Evolutionary conservation across 148 eudicot species (phyloP).

Genomic region (Nyssa sinensis): DNA sequence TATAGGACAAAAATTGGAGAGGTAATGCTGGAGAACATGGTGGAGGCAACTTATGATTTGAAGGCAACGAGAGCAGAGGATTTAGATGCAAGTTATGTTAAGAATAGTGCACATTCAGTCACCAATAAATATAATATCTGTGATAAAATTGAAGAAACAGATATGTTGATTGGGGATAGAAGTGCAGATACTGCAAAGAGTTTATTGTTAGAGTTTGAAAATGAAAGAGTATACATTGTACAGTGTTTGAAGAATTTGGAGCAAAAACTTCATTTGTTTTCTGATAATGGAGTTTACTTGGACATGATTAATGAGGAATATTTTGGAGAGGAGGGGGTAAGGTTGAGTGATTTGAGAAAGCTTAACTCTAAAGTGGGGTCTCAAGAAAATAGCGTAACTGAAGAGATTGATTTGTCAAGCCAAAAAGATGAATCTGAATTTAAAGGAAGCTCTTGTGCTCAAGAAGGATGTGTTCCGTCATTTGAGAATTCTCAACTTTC

Average conservation of each 20-base stretch:
- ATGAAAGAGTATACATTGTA: conserved; percentile 45
- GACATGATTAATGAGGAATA: conserved; percentile 20
- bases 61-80: conserved; percentile 14
- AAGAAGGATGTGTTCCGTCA: conserved; percentile 23
- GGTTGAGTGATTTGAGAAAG: conserved; percentile 16
- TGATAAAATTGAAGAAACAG: conserved; percentile 2
- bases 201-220: conserved; percentile 36
- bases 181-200: conserved; percentile 8
- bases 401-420: conserved; percentile 10
- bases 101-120: conserved; percentile 14
- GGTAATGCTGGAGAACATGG: conserved; percentile 20
- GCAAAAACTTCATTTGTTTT: conserved; percentile 41
- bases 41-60: conserved; percentile 27
- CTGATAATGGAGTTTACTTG: conserved; percentile 16
- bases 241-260: conserved; percentile 45
- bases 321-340: conserved; percentile 18
- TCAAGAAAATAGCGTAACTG: conserved; percentile 23
- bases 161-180: neutral
- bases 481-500: conserved; percentile 13
- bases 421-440: conserved; percentile 10
- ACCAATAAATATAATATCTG: neutral
- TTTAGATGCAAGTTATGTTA: conserved; percentile 14
- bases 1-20: conserved; percentile 42
- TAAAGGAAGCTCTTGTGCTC: conserved; percentile 13
- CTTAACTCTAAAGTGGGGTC: conserved; percentile 10